phyloP scores from a whole-genome alignment of 176 grass and related monocot genomes.

The Carex myosuroides region DNA sequence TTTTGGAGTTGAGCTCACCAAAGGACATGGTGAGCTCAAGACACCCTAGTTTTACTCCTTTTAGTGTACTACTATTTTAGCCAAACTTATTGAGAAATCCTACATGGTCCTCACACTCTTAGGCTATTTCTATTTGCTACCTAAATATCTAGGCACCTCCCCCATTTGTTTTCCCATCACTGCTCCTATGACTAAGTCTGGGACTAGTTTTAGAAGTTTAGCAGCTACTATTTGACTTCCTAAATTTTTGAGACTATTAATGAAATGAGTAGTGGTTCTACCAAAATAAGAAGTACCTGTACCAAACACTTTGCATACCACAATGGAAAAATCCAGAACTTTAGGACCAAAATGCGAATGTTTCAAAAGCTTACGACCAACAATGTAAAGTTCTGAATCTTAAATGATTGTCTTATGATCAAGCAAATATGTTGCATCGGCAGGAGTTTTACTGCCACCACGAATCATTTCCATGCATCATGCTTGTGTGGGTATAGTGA shows the following conservation, averaged over 20 bases:
- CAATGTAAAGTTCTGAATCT: background rate
- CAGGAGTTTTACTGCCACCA: background rate
- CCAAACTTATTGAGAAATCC: background rate
- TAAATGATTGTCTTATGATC: background rate
- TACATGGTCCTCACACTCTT: background rate
- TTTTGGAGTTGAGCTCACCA: no score
- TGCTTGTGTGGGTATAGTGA: background rate
- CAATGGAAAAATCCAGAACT: background rate
- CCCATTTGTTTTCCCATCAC: background rate
- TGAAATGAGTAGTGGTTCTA: background rate
- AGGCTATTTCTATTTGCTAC: background rate
- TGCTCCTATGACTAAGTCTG: background rate
- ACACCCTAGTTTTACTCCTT: background rate
- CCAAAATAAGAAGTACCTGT: background rate
- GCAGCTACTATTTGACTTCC: background rate
- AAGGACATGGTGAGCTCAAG: no score
- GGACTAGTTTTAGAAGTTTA: background rate
- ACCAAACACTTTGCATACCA: background rate
- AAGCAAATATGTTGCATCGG: background rate
- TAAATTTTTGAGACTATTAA: background rate
- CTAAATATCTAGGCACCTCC: background rate
- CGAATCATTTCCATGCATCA: background rate
- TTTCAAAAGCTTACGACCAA: background rate
- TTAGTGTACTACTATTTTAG: background rate
- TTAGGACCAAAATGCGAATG: background rate